Evolutionary conservation across 116 monocot genomes (phyloP).

Genomic region (Trichopus zeylanicus): DNA sequence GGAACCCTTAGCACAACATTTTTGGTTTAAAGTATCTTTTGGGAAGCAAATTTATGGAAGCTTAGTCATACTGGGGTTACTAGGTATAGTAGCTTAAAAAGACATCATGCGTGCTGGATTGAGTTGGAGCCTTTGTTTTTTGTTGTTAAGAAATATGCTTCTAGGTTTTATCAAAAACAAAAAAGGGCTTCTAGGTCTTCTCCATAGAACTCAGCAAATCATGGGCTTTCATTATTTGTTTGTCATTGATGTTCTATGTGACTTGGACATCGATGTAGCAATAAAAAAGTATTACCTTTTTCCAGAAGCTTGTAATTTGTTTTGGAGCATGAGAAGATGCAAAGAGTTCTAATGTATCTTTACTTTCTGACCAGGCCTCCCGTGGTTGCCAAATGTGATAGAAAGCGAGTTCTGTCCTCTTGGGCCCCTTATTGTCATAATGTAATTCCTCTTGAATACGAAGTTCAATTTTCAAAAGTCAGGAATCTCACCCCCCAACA

Average conservation of each 20-base stretch:
- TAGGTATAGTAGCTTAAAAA: neutral
- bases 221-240: too few species aligned
- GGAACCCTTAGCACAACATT: too few species aligned
- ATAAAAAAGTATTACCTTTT: neutral
- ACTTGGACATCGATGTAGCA: neutral
- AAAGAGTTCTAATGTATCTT: neutral
- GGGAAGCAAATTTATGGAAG: too few species aligned
- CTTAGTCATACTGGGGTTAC: neutral
- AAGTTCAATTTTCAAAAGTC: conserved; percentile 85
- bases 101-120: neutral
- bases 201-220: too few species aligned
- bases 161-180: too few species aligned
- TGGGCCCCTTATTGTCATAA: conserved; percentile 80
- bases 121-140: neutral
- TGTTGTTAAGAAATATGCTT: too few species aligned
- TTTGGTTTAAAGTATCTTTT: too few species aligned
- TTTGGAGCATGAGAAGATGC: neutral
- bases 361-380: conserved; percentile 54
- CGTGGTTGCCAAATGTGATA: conserved; percentile 78
- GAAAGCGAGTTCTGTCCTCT: conserved; percentile 68
- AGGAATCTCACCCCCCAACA: conserved; percentile 74
- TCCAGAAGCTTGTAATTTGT: too few species aligned
- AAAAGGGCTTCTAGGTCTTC: too few species aligned
- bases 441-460: conserved; percentile 65
- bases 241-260: neutral